A percentile compares a stretch with the other conserved stretches of the same genome.
These are phyloP conservation scores for Angomonas ambiguus DNA, from an alignment of 208 protist species.

Conservation along the genomic window DNA sequence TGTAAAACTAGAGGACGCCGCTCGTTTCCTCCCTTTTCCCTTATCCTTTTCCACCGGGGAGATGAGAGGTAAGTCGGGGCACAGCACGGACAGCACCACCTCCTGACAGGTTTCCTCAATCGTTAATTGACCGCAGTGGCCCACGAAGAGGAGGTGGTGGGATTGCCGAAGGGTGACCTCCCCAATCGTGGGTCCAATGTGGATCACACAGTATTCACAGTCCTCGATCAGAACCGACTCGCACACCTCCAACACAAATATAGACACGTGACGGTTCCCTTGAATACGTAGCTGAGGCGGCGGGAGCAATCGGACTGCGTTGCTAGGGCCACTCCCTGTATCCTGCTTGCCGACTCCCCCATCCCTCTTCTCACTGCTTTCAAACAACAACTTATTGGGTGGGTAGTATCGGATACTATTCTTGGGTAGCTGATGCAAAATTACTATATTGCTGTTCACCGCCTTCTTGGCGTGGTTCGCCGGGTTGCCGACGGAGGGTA, in stretches of 20 bases:
- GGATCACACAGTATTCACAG: constrained; percentile 13
- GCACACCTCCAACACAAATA: constrained; percentile 13
- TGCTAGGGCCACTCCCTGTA: neutral
- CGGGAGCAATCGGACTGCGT: neutral
- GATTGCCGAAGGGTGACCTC: neutral
- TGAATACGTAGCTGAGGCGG: constrained; percentile 1
- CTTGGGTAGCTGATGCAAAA: neutral
- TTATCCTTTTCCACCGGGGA: neutral
- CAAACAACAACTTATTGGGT: neutral
- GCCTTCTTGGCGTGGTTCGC: neutral
- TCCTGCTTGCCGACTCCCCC: too few relatives aligned
- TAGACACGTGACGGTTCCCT: neutral
- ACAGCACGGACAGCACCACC: neutral
- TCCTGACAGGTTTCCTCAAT: neutral
- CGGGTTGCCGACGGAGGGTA: too few relatives aligned
- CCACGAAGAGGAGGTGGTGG: neutral
- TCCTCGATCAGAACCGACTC: constrained; percentile 8
- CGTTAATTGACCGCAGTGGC: neutral
- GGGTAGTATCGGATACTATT: neutral
- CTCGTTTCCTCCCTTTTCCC: neutral
- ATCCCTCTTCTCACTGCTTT: too few relatives aligned
- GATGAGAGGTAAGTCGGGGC: neutral
- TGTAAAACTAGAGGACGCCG: neutral
- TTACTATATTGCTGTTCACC: neutral
- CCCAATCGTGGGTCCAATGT: constrained; percentile 6